Evolutionary conservation across 306 rosid species (phyloP), one percentile per base, ranked within the genome.

Genomic region (Fragaria ananassa): DNA sequence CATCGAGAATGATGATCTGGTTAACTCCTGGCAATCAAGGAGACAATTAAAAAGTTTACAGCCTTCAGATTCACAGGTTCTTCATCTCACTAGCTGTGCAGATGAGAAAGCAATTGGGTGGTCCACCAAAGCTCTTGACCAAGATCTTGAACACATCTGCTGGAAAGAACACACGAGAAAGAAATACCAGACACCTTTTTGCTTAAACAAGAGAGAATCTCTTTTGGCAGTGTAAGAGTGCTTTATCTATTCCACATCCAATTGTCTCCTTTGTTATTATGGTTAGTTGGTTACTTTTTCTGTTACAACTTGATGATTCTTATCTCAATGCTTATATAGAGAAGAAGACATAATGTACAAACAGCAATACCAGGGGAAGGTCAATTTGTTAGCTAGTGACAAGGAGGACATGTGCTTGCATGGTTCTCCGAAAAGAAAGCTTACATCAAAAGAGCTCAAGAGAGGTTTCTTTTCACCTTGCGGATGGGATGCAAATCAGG

Each of bases 401-500:
- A 64, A 76, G 76, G 81, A 49, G 47, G 85, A 76, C 27, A 71
- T 81, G 72, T 95, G 99, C 85, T 87, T 95, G 87, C 90, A 89
- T 42, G 93, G 86, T 72, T 89, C 98, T 78, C 83, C 92, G 15
- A 89, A 81, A 79, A 76, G 70, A 77, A 95, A 78, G 86, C 80
- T 83, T 78, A 88, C 98, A 27, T 85, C 96, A 5, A 88, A 82
- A 70, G 96, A 89, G 76, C 45, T 67, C 67, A 75, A 54, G 80
- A 80, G 87, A 84, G 90, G 83, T 47, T 80, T 95, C 75, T 88
- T 92, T 86, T 89, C 90, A 47, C 90, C 97, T 45, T 92, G 97
- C 79, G 81, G 53, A 76, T 15, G 79, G 83, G 88, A 89, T 64
- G 82, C 89, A 44, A 95, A 92, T 79, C 99, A 95, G 99, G 99